Conservation (phyloP, 768 basidiomycete genomes). For the Serendipita sp. region DNA sequence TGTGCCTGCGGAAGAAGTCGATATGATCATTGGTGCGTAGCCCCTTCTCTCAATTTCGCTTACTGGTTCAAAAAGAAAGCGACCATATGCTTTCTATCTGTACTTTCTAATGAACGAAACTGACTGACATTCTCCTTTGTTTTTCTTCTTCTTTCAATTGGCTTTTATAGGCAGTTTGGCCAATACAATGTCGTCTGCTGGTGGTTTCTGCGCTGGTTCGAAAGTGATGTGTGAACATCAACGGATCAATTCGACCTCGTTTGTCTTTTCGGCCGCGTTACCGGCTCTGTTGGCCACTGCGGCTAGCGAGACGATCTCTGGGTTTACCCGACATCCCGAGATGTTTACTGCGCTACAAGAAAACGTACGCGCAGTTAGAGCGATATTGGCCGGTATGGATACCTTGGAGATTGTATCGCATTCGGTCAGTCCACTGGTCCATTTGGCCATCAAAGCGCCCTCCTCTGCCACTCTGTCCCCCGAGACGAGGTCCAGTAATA, state of each 20-base stretch:
- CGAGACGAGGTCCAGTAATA: too few relatives aligned
- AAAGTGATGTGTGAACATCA: constrained; percentile 73
- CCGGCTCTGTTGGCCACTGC: constrained; percentile 79
- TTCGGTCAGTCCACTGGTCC: constrained; percentile 73
- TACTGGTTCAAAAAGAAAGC: background rate
- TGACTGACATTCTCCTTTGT: too few relatives aligned
- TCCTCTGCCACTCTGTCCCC: background rate
- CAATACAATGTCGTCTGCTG: constrained; percentile 62
- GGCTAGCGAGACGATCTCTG: constrained; percentile 71
- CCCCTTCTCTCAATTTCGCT: background rate
- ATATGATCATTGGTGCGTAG: constrained; percentile 51
- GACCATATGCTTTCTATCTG: too few relatives aligned
- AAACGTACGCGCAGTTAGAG: constrained; percentile 62
- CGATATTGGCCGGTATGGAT: constrained; percentile 64
- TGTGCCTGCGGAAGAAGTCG: constrained; percentile 76
- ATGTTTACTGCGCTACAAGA: constrained; percentile 63
- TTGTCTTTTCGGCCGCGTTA: constrained; percentile 92
- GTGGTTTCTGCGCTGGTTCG: constrained; percentile 93
- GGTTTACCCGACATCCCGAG: constrained; percentile 57
- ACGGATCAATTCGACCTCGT: constrained; percentile 90
- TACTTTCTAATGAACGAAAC: too few relatives aligned
- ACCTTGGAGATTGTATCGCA: constrained; percentile 71
- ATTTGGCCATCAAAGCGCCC: constrained; percentile 45
- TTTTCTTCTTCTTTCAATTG: too few relatives aligned
- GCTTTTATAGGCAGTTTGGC: constrained; percentile 59